Evolutionary conservation across 306 rosid species (phyloP).

Genomic region (Cajanus cajan): DNA sequence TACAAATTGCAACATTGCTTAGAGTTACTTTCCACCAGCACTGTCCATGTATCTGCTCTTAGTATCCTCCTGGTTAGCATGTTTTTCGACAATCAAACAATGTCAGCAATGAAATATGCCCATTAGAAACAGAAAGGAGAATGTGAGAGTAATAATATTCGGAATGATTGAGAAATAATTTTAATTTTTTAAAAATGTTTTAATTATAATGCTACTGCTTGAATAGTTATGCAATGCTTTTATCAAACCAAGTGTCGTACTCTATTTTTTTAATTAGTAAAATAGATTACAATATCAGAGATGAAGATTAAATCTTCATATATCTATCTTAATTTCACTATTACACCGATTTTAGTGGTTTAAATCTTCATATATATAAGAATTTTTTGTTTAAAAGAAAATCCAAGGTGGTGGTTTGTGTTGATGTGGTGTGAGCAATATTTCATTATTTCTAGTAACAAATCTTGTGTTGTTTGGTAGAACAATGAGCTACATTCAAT

Average conservation of each 20-base stretch:
- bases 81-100: not conserved
- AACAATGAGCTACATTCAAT: constrained; percentile 28
- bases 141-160: not conserved
- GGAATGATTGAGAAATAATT: not conserved
- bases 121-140: not conserved
- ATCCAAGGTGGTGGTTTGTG: not conserved
- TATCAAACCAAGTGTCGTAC: not conserved
- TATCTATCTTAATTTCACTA: too few species aligned
- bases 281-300: too few species aligned
- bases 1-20: not conserved
- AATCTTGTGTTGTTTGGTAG: not conserved
- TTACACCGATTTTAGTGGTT: too few species aligned
- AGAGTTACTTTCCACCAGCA: not conserved
- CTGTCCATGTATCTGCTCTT: not conserved
- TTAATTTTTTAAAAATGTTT: not conserved
- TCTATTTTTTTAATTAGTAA: not conserved
- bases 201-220: not conserved
- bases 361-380: not conserved
- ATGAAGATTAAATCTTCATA: too few species aligned
- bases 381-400: not conserved
- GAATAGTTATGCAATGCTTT: not conserved
- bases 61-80: not conserved
- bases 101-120: not conserved
- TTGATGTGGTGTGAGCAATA: not conserved
- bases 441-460: constrained; percentile 11